A percentile compares a stretch with the other conserved stretches of the same genome.
These are phyloP conservation scores for Yamadazyma philogaea DNA, from an alignment of 805 yeast species.

Conservation along the genomic window DNA sequence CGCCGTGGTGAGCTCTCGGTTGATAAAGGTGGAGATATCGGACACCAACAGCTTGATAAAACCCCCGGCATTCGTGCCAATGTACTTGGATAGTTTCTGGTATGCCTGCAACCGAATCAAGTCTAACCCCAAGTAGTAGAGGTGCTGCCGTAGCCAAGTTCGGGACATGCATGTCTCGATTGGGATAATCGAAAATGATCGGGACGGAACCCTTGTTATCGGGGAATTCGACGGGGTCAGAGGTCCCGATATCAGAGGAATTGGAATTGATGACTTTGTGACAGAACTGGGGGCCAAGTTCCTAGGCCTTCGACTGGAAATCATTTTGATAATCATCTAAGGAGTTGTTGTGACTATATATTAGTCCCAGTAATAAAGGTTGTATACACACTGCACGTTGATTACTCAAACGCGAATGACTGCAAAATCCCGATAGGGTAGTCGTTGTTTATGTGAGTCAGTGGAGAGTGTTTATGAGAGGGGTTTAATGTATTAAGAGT, in stretches of 20 bases:
- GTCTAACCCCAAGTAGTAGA: conserved; percentile 34
- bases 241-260: neutral
- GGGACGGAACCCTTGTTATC: neutral
- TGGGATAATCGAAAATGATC: conserved; percentile 8
- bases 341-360: too few relatives aligned
- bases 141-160: conserved; percentile 32
- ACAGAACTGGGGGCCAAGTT: too few relatives aligned
- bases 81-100: conserved; percentile 26
- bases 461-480: too few relatives aligned
- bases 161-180: conserved; percentile 11
- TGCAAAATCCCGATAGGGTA: too few relatives aligned
- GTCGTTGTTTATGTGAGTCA: too few relatives aligned
- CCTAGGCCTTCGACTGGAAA: too few relatives aligned
- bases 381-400: too few relatives aligned
- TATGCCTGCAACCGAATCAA: conserved; percentile 31
- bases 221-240: neutral
- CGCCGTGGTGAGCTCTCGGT: conserved; percentile 22
- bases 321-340: too few relatives aligned
- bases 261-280: too few relatives aligned
- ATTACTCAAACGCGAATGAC: too few relatives aligned
- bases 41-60: conserved; percentile 30
- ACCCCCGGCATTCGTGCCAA: conserved; percentile 31
- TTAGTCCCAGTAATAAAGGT: too few relatives aligned
- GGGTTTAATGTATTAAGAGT: too few relatives aligned
- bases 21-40: conserved; percentile 32